phyloP scores from a whole-genome alignment of 768 basidiomycete genomes.

The Panaeolus cyanescens region DNA sequence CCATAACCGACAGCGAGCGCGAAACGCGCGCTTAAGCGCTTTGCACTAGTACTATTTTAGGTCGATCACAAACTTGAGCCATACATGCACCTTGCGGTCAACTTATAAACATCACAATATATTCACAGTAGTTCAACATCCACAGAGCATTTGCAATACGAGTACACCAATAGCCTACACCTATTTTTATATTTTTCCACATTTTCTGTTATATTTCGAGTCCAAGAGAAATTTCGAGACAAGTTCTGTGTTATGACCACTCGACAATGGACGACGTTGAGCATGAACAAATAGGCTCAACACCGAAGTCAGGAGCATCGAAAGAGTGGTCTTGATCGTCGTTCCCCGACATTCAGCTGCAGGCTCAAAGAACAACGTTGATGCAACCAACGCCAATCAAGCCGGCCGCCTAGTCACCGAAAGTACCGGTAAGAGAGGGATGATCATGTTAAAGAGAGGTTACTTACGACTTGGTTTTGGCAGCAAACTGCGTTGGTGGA shows the following conservation, averaged over 20 bases:
- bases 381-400: slow-evolving; percentile 15
- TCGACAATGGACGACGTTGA: background rate
- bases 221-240: background rate
- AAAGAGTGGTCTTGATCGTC: background rate
- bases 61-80: too few species aligned
- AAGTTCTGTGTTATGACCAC: background rate
- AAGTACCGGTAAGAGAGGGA: background rate
- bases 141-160: background rate
- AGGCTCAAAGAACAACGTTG: slow-evolving; percentile 11
- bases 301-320: background rate
- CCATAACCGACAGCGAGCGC: too few species aligned
- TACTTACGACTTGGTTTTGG: slow-evolving; percentile 16
- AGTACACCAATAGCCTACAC: background rate
- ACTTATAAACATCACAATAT: too few species aligned
- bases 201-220: background rate
- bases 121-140: too few species aligned
- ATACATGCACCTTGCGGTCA: too few species aligned
- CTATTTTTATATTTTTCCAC: background rate
- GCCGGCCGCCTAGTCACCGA: slow-evolving; percentile 18
- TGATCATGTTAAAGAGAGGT: background rate
- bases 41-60: too few species aligned
- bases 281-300: background rate
- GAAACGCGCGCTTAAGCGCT: too few species aligned
- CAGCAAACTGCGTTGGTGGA: slow-evolving; percentile 22
- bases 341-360: too few species aligned